Evolutionary conservation across 1,284 basidiomycete genomes (phyloP).

Genomic region (Cryptococcus wingfieldii): DNA sequence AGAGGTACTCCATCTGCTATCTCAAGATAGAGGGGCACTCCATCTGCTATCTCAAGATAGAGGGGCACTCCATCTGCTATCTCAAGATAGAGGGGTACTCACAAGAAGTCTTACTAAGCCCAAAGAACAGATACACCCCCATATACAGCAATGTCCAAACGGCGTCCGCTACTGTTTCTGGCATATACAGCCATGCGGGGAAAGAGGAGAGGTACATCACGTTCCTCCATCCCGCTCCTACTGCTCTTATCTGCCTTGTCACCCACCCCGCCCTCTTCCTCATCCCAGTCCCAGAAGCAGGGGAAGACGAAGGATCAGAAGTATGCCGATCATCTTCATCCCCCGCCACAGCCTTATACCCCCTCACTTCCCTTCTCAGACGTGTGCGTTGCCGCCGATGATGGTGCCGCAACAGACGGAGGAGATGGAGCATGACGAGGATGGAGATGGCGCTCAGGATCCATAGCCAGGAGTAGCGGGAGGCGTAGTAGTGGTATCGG

Average conservation of each 20-base stretch:
- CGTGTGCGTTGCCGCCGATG: neutral
- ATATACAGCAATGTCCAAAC: constrained; percentile 25
- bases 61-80: too few relatives aligned
- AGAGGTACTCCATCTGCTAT: too few relatives aligned
- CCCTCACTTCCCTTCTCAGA: neutral
- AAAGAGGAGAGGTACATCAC: constrained; percentile 22
- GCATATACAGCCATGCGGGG: constrained; percentile 30
- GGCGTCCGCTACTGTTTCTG: constrained; percentile 27
- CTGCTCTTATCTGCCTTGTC: neutral
- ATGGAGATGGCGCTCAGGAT: constrained; percentile 10
- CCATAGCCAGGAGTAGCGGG: constrained; percentile 15
- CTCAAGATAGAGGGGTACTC: neutral
- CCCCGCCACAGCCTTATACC: neutral
- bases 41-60: neutral
- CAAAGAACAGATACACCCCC: constrained; percentile 16
- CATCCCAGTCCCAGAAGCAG: neutral
- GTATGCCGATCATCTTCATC: neutral
- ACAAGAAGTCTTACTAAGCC: constrained; percentile 7
- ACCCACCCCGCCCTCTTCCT: neutral
- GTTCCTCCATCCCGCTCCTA: constrained; percentile 14
- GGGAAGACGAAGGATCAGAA: too few relatives aligned
- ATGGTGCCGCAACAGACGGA: constrained; percentile 5
- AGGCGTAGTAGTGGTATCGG: constrained; percentile 16
- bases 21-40: neutral
- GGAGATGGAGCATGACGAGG: constrained; percentile 8